These are phyloP conservation scores for Puccinia novopanici DNA, from an alignment of 1,284 basidiomycete genomes.

Conservation along the genomic window DNA sequence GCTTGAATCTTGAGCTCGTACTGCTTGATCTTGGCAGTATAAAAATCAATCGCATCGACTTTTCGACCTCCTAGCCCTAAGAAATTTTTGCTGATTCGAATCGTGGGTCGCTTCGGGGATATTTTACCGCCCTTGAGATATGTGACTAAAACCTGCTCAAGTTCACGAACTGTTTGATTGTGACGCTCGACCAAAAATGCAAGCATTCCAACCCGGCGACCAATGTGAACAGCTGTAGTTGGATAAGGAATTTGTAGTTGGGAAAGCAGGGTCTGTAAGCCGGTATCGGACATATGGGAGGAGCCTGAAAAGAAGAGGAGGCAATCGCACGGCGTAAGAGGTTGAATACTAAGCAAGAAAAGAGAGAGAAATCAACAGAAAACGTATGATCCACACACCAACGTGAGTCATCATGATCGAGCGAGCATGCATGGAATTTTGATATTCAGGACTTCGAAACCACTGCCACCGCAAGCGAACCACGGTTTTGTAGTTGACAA, in stretches of 20 bases:
- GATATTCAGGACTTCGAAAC: conserved; percentile 76
- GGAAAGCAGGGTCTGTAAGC: conserved; percentile 71
- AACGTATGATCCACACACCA: conserved; percentile 13
- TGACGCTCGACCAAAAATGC: conserved; percentile 73
- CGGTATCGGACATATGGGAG: conserved; percentile 74
- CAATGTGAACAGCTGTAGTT: conserved; percentile 79
- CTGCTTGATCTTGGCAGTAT: conserved; percentile 65
- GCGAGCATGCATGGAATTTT: conserved; percentile 74
- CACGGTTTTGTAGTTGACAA: conserved; percentile 62
- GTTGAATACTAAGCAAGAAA: neutral
- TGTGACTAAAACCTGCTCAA: conserved; percentile 78
- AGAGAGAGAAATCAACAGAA: neutral
- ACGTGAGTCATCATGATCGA: conserved; percentile 64
- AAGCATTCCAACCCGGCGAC: conserved; percentile 71
- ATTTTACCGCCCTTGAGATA: conserved; percentile 75
- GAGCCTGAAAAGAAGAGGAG: conserved; percentile 55
- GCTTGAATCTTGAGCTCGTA: conserved; percentile 75
- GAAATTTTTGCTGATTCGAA: conserved; percentile 69
- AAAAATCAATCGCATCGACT: conserved; percentile 76
- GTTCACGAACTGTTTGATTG: conserved; percentile 78
- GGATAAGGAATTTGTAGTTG: conserved; percentile 76
- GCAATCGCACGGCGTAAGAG: neutral
- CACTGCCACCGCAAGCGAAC: conserved; percentile 69
- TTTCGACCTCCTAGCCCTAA: conserved; percentile 70
- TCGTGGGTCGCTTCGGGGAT: conserved; percentile 72